These are phyloP conservation scores for Cordyceps cicadae DNA, from an alignment of 2,329 filamentous ascomycete genomes.

Conservation along the genomic window DNA sequence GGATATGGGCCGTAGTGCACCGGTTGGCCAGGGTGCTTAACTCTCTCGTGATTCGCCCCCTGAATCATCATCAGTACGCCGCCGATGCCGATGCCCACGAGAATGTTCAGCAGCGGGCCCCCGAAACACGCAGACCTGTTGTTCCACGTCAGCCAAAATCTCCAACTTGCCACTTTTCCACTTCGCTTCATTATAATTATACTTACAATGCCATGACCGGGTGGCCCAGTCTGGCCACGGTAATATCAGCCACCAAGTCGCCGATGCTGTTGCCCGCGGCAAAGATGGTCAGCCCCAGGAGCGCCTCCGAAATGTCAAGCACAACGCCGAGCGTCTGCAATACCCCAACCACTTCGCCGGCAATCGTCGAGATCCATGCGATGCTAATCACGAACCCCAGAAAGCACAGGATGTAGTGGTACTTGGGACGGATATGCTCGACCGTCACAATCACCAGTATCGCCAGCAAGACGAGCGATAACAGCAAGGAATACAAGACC, in stretches of 20 bases:
- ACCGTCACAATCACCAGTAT: constrained; percentile 62
- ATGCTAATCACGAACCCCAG: constrained; percentile 86
- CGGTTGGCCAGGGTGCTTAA: constrained; percentile 57
- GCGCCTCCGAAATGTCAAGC: constrained; percentile 85
- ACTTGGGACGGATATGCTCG: constrained; percentile 57
- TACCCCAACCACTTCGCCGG: constrained; percentile 89
- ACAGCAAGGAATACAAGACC: constrained; percentile 56
- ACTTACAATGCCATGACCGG: constrained; percentile 84
- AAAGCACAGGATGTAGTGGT: constrained; percentile 74
- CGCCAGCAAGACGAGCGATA: constrained; percentile 58
- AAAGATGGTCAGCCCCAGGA: constrained; percentile 90
- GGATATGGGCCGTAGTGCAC: constrained; percentile 67
- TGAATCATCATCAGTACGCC: constrained; percentile 80
- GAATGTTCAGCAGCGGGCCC: constrained; percentile 96
- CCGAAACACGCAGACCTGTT: constrained; percentile 80
- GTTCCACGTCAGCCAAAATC: neutral
- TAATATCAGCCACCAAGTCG: constrained; percentile 90
- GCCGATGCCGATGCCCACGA: constrained; percentile 86
- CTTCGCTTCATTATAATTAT: neutral
- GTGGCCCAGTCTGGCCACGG: constrained; percentile 84
- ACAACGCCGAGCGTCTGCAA: constrained; percentile 91
- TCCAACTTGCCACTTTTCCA: neutral
- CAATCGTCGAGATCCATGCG: constrained; percentile 93
- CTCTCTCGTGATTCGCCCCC: constrained; percentile 55
- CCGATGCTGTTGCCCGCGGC: constrained; percentile 93